Base-by-base conservation (phyloP, 768 basidiomycete genomes). In the Russula lepida region DNA sequence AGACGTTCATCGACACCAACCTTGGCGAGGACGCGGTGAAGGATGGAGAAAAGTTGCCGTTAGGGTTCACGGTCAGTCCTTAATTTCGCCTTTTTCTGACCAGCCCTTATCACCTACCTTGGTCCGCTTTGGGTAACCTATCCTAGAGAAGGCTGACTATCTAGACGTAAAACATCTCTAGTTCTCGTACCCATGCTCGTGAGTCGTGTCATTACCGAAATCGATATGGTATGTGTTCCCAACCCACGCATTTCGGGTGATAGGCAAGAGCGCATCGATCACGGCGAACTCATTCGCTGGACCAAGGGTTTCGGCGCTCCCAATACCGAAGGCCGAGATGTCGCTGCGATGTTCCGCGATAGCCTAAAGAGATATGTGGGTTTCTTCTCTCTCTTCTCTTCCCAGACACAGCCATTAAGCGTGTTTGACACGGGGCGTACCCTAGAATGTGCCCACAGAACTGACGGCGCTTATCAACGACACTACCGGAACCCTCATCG, bases 181-280 rank as follows among this genome's bases (percentile, higher is more conserved):
- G 89, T 98, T 98, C 78, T 95, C 92, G 4, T 98, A 99, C 73
- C 94, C 94, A 9, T 95, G 92, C 82, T 75, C 79, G 90, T 92
- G 69, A 79, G 91, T 80, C 47, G 51, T 53, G 30, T 19, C 46
- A 35, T 62, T 43, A 30, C 60, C 60, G 23, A 57, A 57, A 32
- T 46, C 41, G 56, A 49, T 49, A n/a, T 37, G 35, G 35, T 49
- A 13, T 33, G 41, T 41, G 7, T 41, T 43, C 41, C 47, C 39
- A 48, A 48, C 56, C 33, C 50, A 37, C 25, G 30, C 12, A 23
- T 54, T 41, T 39, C 0, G 44, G 39, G 17, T 19, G 41, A 43
- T 54, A 95, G 91, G n/a, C 97, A 98, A 79, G 81, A 86, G 41
- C 81, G 83, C 56, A 98, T 99, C 65, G 93, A 98, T 72, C 92